phyloP scores from a whole-genome alignment of 139 green algal genomes.

The Tetradesmus lagerheimii region DNA sequence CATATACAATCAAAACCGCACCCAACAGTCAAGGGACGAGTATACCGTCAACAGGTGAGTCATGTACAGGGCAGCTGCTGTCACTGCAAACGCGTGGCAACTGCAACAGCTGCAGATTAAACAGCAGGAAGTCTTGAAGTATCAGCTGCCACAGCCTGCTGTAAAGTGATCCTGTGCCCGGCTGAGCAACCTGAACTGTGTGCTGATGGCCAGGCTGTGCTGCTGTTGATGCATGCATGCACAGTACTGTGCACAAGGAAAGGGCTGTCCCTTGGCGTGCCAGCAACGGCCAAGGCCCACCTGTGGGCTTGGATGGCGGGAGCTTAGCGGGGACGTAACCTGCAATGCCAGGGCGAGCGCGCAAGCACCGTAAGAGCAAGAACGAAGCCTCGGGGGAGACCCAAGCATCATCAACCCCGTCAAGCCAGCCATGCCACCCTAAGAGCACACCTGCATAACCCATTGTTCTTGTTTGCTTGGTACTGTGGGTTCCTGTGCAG shows the following conservation, averaged over 20 bases:
- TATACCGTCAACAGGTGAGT: neutral
- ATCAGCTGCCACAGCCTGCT: neutral
- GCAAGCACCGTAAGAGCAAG: neutral
- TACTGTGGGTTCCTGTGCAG: neutral
- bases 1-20: neutral
- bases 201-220: neutral
- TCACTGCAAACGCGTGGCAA: no score
- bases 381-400: neutral
- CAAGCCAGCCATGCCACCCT: neutral
- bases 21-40: neutral
- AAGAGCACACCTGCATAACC: slow-evolving; percentile 12
- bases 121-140: no score
- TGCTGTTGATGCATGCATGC: neutral
- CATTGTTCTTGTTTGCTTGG: slow-evolving; percentile 6
- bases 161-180: neutral
- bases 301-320: slow-evolving; percentile 44
- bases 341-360: neutral
- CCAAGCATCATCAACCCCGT: neutral
- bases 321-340: slow-evolving; percentile 48
- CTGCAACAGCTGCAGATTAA: no score
- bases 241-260: neutral
- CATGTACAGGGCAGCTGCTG: neutral
- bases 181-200: neutral
- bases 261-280: neutral
- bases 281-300: neutral